phyloP scores from a whole-genome alignment of 352 stramenopile species.

The Phytophthora agathidicida region DNA sequence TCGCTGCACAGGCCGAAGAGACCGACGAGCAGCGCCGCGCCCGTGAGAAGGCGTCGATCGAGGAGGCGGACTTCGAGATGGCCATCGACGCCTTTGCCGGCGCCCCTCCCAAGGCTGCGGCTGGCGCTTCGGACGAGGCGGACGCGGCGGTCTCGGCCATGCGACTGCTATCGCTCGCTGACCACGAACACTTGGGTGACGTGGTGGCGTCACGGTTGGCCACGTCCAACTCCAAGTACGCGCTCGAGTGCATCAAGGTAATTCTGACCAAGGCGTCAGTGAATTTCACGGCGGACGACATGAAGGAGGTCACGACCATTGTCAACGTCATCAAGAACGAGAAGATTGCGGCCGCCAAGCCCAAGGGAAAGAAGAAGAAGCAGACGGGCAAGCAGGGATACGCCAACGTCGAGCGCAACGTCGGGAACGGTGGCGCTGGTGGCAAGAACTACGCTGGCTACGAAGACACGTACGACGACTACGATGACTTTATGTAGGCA shows the following conservation, averaged over 20 bases:
- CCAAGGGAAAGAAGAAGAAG: conserved; percentile 90
- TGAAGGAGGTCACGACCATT: conserved; percentile 88
- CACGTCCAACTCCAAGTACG: conserved; percentile 77
- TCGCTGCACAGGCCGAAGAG: conserved; percentile 73
- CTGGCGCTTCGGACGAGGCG: conserved; percentile 33
- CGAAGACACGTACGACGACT: conserved; percentile 82
- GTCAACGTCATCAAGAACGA: conserved; percentile 91
- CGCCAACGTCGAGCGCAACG: conserved; percentile 74
- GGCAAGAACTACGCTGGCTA: conserved; percentile 45
- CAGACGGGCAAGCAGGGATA: conserved; percentile 78
- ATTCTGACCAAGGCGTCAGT: conserved; percentile 79
- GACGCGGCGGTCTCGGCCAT: conserved; percentile 60
- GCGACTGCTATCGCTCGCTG: conserved; percentile 71
- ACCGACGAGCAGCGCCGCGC: conserved; percentile 65
- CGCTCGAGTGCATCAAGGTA: conserved; percentile 82
- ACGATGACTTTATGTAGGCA: conserved; percentile 89
- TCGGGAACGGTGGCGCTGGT: conserved; percentile 45
- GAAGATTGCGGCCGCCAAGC: conserved; percentile 83
- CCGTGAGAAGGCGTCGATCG: conserved; percentile 63
- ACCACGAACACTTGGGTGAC: conserved; percentile 78
- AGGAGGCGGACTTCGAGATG: conserved; percentile 79
- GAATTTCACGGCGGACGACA: conserved; percentile 83
- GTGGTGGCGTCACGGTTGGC: conserved; percentile 60
- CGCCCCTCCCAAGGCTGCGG: conserved; percentile 36
- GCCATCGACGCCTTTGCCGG: conserved; percentile 78